Evolutionary conservation across 2,329 filamentous ascomycete species (phyloP).

Genomic region (Myriosclerotinia duriaeana): DNA sequence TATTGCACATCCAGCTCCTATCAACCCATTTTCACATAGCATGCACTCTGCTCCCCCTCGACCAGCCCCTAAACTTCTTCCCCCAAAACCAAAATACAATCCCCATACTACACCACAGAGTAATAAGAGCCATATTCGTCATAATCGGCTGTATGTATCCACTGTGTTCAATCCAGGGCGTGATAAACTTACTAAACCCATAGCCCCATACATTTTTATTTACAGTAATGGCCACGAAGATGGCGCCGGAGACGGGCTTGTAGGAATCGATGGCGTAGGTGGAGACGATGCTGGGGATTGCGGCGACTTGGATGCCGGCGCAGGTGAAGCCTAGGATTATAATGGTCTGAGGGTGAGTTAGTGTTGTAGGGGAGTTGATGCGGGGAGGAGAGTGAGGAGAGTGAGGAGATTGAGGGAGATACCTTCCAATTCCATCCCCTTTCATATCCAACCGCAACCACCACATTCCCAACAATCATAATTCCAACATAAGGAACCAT

Average conservation of each 20-base stretch:
- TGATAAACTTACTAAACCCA: conserved; percentile 57
- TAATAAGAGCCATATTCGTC: conserved; percentile 55
- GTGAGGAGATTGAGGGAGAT: background rate
- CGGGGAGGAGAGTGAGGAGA: background rate
- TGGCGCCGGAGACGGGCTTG: conserved; percentile 58
- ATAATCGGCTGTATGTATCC: conserved; percentile 59
- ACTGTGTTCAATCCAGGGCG: conserved; percentile 49
- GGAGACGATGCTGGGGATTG: conserved; percentile 56
- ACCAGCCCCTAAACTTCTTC: conserved; percentile 50
- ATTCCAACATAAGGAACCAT: conserved; percentile 43
- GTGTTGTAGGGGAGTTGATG: background rate
- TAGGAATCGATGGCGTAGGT: conserved; percentile 62
- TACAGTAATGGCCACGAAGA: conserved; percentile 61
- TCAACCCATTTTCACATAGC: background rate
- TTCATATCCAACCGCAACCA: conserved; percentile 53
- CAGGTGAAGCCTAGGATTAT: conserved; percentile 59
- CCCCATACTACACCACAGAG: conserved; percentile 52
- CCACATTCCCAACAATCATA: conserved; percentile 54
- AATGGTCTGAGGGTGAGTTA: conserved; percentile 36
- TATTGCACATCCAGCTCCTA: background rate
- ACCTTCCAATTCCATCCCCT: conserved; percentile 53
- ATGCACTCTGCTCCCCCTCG: conserved; percentile 33
- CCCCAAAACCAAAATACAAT: conserved; percentile 57
- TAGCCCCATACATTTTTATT: conserved; percentile 66
- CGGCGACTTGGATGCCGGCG: conserved; percentile 39